Base-by-base conservation (phyloP, 208 protist genomes). In the Trypanosoma melophagium region DNA sequence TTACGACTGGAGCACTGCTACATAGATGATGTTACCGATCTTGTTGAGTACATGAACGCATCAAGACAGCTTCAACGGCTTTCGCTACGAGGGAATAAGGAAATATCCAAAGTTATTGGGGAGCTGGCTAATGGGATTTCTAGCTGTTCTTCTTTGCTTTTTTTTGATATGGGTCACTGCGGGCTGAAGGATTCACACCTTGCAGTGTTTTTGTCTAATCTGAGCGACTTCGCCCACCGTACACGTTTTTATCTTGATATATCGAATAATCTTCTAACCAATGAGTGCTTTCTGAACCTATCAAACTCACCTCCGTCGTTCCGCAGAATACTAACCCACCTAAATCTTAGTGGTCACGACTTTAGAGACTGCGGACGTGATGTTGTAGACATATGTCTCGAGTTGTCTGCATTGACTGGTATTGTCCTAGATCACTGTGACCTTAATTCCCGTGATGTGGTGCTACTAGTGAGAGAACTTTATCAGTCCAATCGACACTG, bases 1-100 rank as follows among this genome's bases (percentile, higher is more conserved):
- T 63, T 88, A 44, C 51, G 71, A 52, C 62, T 89, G 19, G 75
- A 91, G 65, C 64, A 71, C 61, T 89, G 76, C 44, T 57, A 58
- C 7, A 54, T 70, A 60, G 21, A 61, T 7, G 62, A 66, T 47
- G 56, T 70, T 0, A 44, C 17, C 17, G 60, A 61, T 13, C 16
- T 92, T 21, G 68, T 62, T 5, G 59, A 42, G 22, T 83, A 79
- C 63, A 62, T 88, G 28, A 62, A 45, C 4, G 17, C 44, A 51
- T 66, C 77, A 3, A 53, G 59, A 28, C 47, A 28, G 1, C 74
- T 93, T 28, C 64, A 55, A 1, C 69, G 59, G 8, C 77, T 93
- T 40, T 86, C 82, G 1, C 71, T 93, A 12, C 74, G 76, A 55
- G 76, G 74, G 19, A 90, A 76, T 40, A 52, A 70, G 8, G 70